phyloP scores from a whole-genome alignment of 768 basidiomycete species.

The Boletus huronensis region DNA sequence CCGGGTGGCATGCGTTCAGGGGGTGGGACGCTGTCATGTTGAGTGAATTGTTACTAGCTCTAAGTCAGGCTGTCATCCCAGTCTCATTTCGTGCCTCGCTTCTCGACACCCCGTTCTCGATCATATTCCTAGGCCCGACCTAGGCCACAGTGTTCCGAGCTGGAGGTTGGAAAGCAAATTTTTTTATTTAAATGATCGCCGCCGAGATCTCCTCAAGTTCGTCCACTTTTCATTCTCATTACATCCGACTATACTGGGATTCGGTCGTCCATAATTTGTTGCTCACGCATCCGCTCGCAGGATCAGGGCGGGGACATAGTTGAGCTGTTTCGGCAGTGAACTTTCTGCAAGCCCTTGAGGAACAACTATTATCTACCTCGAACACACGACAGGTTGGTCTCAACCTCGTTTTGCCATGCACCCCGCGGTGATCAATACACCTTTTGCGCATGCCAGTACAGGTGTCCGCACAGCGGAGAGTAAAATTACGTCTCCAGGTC shows the following conservation, averaged over 20 bases:
- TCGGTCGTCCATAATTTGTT: neutral
- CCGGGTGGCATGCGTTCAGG: neutral
- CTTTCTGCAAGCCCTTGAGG: neutral
- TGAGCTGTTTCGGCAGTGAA: neutral
- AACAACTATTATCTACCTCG: neutral
- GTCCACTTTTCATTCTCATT: neutral
- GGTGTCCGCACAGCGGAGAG: neutral
- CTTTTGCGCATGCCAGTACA: neutral
- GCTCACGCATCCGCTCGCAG: neutral
- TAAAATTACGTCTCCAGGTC: slow-evolving; percentile 2
- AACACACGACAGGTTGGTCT: neutral
- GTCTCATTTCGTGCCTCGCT: neutral
- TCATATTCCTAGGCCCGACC: neutral
- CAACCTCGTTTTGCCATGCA: neutral
- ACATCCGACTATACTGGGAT: neutral
- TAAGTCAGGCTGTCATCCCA: neutral
- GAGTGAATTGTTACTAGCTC: neutral
- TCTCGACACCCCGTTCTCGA: neutral
- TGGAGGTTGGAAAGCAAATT: neutral
- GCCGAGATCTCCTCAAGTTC: neutral
- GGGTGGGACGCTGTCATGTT: neutral
- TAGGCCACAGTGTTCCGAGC: neutral
- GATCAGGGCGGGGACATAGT: neutral
- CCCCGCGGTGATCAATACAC: neutral
- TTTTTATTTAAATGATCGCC: neutral